Evolutionary conservation across 1,139 yeast species (phyloP), one percentile per base, ranked within the genome.

Genomic region (Debaryomycetaceae sp.): DNA sequence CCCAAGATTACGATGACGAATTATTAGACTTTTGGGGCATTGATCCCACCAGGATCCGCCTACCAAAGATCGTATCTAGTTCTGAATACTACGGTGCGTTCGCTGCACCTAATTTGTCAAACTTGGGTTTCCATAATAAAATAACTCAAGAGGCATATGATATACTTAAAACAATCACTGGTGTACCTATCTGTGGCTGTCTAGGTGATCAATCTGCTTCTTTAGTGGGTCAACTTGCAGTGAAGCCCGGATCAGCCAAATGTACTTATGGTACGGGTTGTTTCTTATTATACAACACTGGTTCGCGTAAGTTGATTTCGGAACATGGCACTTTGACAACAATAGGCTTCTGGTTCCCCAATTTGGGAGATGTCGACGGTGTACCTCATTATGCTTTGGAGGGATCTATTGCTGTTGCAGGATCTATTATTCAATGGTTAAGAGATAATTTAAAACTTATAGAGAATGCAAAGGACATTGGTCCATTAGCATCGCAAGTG

Each of bases 261-360:
- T 88, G 96, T 74, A 91, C 98, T n/a, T 91, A 90, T 61, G 98
- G 98, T 54, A 91, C 98, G 2, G 98, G 98, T 52, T 89, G 96
- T 64, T 91, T 91, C 76, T 67, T 91, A 52, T 75, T 91, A 52
- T 89, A 87, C 75, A 91, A 91, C 68, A 88, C 96, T 3, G 98
- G 98, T 45, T 65, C 73, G 31, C 64, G 72, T 40, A 80, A 81
- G 52, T 70, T 84, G 63, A 78, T 84, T 41, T 82, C 91, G 37
- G 74, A 79, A 37, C 83, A 87, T 60, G 97, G 97, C 41, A 83
- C 95, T 8, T 76, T 91, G 55, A 89, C 97, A 37, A 91, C 97
- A 1, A 78, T 90, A 46, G 96, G 95, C 2, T 91, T 78, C 71
- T 88, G 96, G 87, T 86, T 90, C 68, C 95, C 95, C 37, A 75